Percentiles rank a stretch among this genome's conserved stretches.
phyloP scores from a whole-genome alignment of 1,139 yeast species.

The Petasospora rhodanensis region DNA sequence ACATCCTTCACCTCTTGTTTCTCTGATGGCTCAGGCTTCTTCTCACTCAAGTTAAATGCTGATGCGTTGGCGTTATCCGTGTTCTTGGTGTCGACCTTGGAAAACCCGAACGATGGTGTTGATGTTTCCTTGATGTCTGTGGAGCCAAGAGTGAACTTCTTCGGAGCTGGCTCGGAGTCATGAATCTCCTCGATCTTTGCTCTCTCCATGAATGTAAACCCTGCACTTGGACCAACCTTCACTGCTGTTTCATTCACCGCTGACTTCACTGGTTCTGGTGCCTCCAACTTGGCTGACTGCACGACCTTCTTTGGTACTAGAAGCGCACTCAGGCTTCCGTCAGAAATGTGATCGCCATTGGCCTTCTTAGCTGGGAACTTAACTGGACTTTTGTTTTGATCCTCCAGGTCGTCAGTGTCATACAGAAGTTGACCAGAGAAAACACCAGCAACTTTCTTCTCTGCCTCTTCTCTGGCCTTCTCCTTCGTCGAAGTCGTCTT shows the following conservation, averaged over 20 bases:
- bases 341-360: conserved; percentile 5
- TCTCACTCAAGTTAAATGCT: conserved; percentile 17
- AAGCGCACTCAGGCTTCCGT: conserved; percentile 14
- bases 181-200: not conserved
- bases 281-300: conserved; percentile 10
- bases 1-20: not conserved
- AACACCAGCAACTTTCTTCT: conserved; percentile 25
- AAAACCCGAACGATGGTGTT: not conserved
- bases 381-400: conserved; percentile 16
- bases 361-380: conserved; percentile 16
- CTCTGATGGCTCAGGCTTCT: not conserved
- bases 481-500: conserved; percentile 10
- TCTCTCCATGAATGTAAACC: conserved; percentile 22
- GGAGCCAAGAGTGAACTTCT: conserved; percentile 1
- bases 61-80: conserved; percentile 21
- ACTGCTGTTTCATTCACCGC: not conserved
- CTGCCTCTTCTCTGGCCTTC: conserved; percentile 14
- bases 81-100: not conserved
- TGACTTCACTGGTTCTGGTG: not conserved
- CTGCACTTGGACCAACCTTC: conserved; percentile 25
- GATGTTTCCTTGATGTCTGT: conserved; percentile 1
- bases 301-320: conserved; percentile 14
- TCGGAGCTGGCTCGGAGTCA: not conserved
- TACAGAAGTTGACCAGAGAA: conserved; percentile 24
- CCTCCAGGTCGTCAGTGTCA: conserved; percentile 17